Conservation (phyloP, 2,329 filamentous ascomycete genomes). For the Verticillium klebahnii region DNA sequence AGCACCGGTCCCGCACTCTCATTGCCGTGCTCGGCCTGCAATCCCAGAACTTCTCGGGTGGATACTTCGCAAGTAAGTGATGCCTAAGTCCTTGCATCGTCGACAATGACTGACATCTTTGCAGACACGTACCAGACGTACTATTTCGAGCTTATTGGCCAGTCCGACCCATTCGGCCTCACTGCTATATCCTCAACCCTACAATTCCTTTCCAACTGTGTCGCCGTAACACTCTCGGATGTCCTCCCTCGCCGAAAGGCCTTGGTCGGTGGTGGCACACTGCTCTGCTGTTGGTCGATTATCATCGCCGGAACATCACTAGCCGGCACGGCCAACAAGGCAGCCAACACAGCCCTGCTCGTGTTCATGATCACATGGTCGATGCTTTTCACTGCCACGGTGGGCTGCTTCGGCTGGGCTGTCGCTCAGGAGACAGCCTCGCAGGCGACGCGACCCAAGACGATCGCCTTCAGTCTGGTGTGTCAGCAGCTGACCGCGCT, state of each 20-base stretch:
- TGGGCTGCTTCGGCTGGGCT: conserved; percentile 23
- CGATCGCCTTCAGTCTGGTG: conserved; percentile 21
- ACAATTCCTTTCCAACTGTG: conserved; percentile 20
- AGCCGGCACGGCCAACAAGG: conserved; percentile 13
- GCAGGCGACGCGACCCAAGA: conserved; percentile 22
- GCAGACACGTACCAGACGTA: conserved; percentile 23
- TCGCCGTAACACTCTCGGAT: conserved; percentile 18
- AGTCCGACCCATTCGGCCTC: conserved; percentile 21
- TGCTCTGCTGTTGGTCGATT: conserved; percentile 20
- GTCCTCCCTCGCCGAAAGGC: conserved; percentile 20
- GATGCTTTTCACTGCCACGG: conserved; percentile 21
- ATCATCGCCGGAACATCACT: conserved; percentile 20
- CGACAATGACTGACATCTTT: background rate
- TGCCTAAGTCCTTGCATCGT: no score
- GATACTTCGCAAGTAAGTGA: conserved; percentile 22
- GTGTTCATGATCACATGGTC: conserved; percentile 24
- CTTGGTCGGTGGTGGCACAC: conserved; percentile 18
- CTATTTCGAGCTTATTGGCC: conserved; percentile 24
- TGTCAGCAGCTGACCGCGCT: conserved; percentile 28
- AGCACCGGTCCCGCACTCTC: conserved; percentile 18
- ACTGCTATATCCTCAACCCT: conserved; percentile 22
- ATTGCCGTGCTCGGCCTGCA: conserved; percentile 21
- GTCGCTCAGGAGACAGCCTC: conserved; percentile 22
- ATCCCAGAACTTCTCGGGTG: conserved; percentile 22
- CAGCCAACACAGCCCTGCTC: conserved; percentile 20